Evolutionary conservation across 2,329 filamentous ascomycete species (phyloP).

Genomic region (Sarocladiaceae sp.): DNA sequence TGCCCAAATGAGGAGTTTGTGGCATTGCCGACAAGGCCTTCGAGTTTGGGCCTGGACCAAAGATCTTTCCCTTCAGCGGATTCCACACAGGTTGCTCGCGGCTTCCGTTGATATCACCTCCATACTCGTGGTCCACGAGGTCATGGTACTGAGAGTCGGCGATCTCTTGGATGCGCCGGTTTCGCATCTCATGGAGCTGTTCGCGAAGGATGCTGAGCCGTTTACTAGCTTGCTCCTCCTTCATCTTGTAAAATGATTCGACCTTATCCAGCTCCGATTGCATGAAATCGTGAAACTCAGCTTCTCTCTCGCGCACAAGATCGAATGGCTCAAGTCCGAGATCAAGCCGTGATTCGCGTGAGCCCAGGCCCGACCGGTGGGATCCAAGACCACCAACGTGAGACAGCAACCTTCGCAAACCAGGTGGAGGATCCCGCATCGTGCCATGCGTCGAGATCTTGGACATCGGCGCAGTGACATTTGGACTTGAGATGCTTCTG

Average conservation of each 20-base stretch:
- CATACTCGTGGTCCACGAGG: conserved; percentile 17
- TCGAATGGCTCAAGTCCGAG: conserved; percentile 41
- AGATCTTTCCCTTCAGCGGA: conserved; percentile 50
- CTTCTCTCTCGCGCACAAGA: conserved; percentile 67
- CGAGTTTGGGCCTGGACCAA: conserved; percentile 56
- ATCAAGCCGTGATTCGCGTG: conserved; percentile 1
- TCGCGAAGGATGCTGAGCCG: conserved; percentile 68
- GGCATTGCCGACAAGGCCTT: conserved; percentile 54
- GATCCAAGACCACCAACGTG: conserved; percentile 19
- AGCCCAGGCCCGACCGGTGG: conserved; percentile 11
- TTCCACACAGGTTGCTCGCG: conserved; percentile 30
- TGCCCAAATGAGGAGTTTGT: conserved; percentile 39
- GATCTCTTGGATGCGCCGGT: conserved; percentile 72
- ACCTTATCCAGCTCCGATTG: conserved; percentile 87
- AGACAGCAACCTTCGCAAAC: conserved; percentile 31
- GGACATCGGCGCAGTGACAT: background rate
- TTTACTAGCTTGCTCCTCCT: conserved; percentile 78
- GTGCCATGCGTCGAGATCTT: background rate
- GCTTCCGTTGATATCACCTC: background rate
- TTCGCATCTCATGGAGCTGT: conserved; percentile 90
- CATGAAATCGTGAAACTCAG: conserved; percentile 84
- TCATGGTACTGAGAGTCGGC: conserved; percentile 20
- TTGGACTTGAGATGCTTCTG: background rate
- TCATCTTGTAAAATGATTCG: conserved; percentile 80
- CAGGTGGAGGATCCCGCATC: background rate